A percentile compares a stretch with the other conserved stretches of the same genome.
These are phyloP conservation scores for Penicillium nucicola DNA, from an alignment of 495 filamentous ascomycete genomes.

Conservation along the genomic window DNA sequence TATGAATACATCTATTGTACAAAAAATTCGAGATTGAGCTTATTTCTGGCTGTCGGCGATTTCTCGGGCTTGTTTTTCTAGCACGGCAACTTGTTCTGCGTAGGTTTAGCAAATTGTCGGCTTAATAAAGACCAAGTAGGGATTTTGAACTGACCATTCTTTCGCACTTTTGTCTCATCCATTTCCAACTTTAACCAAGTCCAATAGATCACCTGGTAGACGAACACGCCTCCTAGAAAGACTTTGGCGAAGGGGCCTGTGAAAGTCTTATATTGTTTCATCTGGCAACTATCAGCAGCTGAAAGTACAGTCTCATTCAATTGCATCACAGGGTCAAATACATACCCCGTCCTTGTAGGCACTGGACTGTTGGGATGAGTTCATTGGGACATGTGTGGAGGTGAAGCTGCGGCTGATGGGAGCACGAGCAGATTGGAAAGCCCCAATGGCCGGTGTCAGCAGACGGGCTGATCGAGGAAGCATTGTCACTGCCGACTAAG, in stretches of 20 bases:
- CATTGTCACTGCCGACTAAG: neutral
- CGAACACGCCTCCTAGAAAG: conserved; percentile 80
- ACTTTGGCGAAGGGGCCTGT: conserved; percentile 77
- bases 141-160: conserved; percentile 42
- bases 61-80: conserved; percentile 44
- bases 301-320: neutral
- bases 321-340: neutral
- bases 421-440: neutral
- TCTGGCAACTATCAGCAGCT: conserved; percentile 34
- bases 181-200: conserved; percentile 84
- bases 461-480: conserved; percentile 11
- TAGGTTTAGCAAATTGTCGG: neutral
- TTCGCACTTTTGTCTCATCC: conserved; percentile 64
- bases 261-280: conserved; percentile 76
- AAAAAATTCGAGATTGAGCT: neutral
- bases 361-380: conserved; percentile 19
- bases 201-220: conserved; percentile 84
- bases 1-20: conserved; percentile 2
- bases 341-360: conserved; percentile 26
- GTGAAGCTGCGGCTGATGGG: conserved; percentile 7
- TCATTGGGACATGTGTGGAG: conserved; percentile 12
- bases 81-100: conserved; percentile 37
- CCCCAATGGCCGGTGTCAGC: neutral
- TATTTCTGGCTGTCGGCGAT: conserved; percentile 33
- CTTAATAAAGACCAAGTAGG: neutral